These are phyloP conservation scores for Lycium barbarum DNA, from an alignment of 257 asterid genomes.

Conservation along the genomic window DNA sequence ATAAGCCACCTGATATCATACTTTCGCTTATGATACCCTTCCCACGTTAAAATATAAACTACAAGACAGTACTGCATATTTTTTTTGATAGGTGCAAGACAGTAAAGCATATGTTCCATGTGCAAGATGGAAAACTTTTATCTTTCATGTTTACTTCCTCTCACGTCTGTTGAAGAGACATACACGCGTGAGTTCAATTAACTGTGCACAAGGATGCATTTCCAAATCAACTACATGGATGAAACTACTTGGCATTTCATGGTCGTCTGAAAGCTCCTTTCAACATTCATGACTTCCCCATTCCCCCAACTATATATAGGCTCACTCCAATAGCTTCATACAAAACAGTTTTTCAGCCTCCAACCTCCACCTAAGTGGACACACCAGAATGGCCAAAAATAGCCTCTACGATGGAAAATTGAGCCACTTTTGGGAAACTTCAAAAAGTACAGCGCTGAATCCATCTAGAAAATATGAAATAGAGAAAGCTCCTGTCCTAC, in stretches of 20 bases:
- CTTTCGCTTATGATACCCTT: background rate
- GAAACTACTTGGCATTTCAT: background rate
- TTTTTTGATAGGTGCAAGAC: background rate
- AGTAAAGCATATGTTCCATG: background rate
- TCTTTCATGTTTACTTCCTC: slow-evolving; percentile 10
- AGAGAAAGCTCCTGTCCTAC: background rate
- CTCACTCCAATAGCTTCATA: background rate
- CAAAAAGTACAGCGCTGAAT: background rate
- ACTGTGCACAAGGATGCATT: background rate
- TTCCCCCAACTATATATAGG: background rate
- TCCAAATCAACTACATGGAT: background rate
- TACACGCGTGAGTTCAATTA: background rate
- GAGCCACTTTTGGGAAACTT: background rate
- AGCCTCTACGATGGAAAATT: background rate
- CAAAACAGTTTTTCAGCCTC: background rate
- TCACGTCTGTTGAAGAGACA: background rate
- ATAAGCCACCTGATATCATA: background rate
- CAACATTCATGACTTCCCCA: background rate
- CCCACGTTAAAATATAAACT: background rate
- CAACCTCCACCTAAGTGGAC: slow-evolving; percentile 1
- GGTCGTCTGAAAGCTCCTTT: background rate
- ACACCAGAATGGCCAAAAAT: background rate
- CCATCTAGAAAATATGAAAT: background rate
- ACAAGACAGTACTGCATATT: background rate
- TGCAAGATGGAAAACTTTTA: background rate